Evolutionary conservation across 1,139 yeast species (phyloP).

Genomic region (Debaryomyces psychrophilus): DNA sequence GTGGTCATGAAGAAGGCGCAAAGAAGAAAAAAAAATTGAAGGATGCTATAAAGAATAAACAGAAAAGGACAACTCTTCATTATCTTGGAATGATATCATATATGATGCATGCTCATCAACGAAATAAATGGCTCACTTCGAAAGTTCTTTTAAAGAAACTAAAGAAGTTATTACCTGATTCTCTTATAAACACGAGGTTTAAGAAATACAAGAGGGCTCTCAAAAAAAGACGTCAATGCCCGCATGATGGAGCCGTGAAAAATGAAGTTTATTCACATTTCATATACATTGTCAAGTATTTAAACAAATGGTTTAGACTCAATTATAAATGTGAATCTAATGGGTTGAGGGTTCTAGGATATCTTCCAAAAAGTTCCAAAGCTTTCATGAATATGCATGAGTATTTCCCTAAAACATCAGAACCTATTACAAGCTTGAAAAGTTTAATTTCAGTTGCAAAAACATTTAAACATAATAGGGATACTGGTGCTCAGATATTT

Average conservation of each 20-base stretch:
- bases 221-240: slow-evolving; percentile 7
- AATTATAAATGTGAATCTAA: slow-evolving; percentile 37
- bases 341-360: slow-evolving; percentile 41
- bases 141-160: slow-evolving; percentile 25
- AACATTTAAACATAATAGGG: slow-evolving; percentile 38
- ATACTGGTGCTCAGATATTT: slow-evolving; percentile 41
- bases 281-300: slow-evolving; percentile 36
- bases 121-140: slow-evolving; percentile 30
- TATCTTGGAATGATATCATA: slow-evolving; percentile 32
- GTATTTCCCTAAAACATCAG: slow-evolving; percentile 27
- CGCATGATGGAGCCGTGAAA: slow-evolving; percentile 4
- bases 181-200: slow-evolving; percentile 21
- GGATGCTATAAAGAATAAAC: slow-evolving; percentile 8
- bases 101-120: slow-evolving; percentile 25
- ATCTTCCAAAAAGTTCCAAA: slow-evolving; percentile 20
- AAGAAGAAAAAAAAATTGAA: slow-evolving; percentile 12
- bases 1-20: slow-evolving; percentile 4
- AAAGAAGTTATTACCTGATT: slow-evolving; percentile 32
- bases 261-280: slow-evolving; percentile 26
- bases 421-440: slow-evolving; percentile 17
- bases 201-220: slow-evolving; percentile 22
- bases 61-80: slow-evolving; percentile 24
- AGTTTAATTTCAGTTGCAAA: slow-evolving; percentile 25
- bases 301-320: slow-evolving; percentile 42
- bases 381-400: slow-evolving; percentile 12